Evolutionary conservation across 768 basidiomycete species (phyloP).

Genomic region (Rhodotorula babjevae): DNA sequence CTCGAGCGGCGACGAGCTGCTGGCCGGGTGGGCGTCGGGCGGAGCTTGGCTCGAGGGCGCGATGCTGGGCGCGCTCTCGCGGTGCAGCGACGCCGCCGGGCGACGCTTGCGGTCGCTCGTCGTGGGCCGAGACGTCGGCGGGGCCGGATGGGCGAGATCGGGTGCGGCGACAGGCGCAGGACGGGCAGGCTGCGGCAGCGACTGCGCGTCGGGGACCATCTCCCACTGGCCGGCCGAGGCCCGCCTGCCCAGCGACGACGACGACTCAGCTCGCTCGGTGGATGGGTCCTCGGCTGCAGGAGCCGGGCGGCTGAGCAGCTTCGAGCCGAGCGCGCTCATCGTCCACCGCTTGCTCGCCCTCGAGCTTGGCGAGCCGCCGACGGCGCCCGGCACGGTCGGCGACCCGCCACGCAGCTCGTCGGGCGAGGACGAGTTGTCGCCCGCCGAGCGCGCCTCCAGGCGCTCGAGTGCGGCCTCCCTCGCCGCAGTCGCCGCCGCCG

Average conservation of each 20-base stretch:
- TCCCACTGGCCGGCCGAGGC: background rate
- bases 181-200: background rate
- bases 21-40: conserved; percentile 7
- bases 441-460: background rate
- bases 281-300: background rate
- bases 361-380: background rate
- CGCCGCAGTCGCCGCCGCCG: background rate
- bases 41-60: conserved; percentile 9
- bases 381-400: background rate
- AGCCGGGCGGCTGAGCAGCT: background rate
- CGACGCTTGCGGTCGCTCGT: conserved; percentile 14
- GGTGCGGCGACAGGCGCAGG: background rate
- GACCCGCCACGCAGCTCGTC: background rate
- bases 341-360: conserved; percentile 24
- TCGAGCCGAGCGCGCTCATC: conserved; percentile 14
- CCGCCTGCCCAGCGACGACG: background rate
- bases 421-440: background rate
- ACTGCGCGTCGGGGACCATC: background rate
- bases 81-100: background rate
- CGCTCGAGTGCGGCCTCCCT: background rate
- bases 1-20: conserved; percentile 63
- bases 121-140: too few relatives aligned
- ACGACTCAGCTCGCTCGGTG: background rate
- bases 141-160: too few relatives aligned
- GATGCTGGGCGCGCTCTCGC: background rate